Evolutionary conservation across 805 yeast genomes (phyloP).

Genomic region (Barnettozyma sucrosica): DNA sequence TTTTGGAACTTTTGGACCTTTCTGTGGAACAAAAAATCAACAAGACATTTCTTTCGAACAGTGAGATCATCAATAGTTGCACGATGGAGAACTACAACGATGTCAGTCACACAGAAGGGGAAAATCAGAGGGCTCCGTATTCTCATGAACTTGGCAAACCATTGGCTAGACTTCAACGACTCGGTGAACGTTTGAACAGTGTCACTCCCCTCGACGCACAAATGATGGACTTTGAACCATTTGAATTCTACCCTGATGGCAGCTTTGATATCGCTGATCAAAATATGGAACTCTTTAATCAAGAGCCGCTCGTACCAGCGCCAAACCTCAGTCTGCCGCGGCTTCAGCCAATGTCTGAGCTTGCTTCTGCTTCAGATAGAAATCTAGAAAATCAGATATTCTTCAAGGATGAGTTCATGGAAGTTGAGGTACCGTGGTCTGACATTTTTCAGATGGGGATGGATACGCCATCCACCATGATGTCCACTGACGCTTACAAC

Average conservation of each 20-base stretch:
- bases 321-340: not conserved
- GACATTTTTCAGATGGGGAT: not conserved
- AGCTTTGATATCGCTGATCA: not conserved
- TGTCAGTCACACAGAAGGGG: constrained; percentile 16
- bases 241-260: not conserved
- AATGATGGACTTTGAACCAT: constrained; percentile 10
- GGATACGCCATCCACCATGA: not conserved
- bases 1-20: constrained; percentile 47
- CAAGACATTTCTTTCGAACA: constrained; percentile 47
- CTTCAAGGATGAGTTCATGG: constrained; percentile 8
- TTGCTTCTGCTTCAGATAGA: constrained; percentile 4
- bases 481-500: not conserved
- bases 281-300: not conserved
- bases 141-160: constrained; percentile 24
- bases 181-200: constrained; percentile 18
- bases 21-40: constrained; percentile 36
- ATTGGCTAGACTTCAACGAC: constrained; percentile 19
- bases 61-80: constrained; percentile 57
- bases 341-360: constrained; percentile 23
- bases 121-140: constrained; percentile 22
- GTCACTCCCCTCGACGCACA: constrained; percentile 4
- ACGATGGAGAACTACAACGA: constrained; percentile 37
- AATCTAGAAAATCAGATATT: not conserved
- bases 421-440: constrained; percentile 8
- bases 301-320: not conserved